Conservation (phyloP, 768 basidiomycete genomes). For the Mycena indigotica region DNA sequence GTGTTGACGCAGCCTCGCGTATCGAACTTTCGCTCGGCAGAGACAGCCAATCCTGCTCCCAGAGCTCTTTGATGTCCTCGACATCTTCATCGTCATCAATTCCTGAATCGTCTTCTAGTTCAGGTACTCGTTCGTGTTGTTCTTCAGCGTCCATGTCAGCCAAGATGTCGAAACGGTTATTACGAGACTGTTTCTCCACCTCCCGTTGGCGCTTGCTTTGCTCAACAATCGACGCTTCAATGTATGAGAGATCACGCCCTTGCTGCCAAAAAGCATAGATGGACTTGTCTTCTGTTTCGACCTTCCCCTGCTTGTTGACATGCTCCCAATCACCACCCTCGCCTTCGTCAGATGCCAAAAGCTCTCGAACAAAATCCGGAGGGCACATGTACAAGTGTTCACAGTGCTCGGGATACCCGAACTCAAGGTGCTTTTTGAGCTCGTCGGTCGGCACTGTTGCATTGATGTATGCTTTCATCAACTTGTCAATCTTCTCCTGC, state of each 20-base stretch:
- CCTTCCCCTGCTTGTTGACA: constrained; percentile 29
- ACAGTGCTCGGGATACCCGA: constrained; percentile 52
- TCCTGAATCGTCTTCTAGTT: constrained; percentile 7
- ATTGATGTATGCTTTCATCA: constrained; percentile 47
- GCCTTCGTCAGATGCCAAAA: constrained; percentile 17
- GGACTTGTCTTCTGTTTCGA: constrained; percentile 30
- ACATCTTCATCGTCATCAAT: constrained; percentile 22
- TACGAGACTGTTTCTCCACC: constrained; percentile 2
- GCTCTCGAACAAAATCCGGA: constrained; percentile 48
- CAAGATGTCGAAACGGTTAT: constrained; percentile 15
- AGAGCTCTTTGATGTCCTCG: constrained; percentile 31
- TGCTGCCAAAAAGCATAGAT: constrained; percentile 56
- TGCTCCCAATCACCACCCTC: constrained; percentile 36
- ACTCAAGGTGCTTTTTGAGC: constrained; percentile 43
- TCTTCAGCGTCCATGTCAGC: not conserved
- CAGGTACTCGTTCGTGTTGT: not conserved
- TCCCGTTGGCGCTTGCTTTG: not conserved
- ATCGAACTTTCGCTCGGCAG: not conserved
- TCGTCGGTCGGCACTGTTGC: constrained; percentile 37
- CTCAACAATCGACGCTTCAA: constrained; percentile 26
- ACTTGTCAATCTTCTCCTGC: constrained; percentile 46
- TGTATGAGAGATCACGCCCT: constrained; percentile 50
- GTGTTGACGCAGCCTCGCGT: no score
- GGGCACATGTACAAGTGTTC: constrained; percentile 40
- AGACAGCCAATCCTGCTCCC: constrained; percentile 27